Percentiles rank a stretch among this genome's conserved stretches.
These are phyloP conservation scores for Pichia scutulata DNA, from an alignment of 805 yeast species.

Conservation along the genomic window DNA sequence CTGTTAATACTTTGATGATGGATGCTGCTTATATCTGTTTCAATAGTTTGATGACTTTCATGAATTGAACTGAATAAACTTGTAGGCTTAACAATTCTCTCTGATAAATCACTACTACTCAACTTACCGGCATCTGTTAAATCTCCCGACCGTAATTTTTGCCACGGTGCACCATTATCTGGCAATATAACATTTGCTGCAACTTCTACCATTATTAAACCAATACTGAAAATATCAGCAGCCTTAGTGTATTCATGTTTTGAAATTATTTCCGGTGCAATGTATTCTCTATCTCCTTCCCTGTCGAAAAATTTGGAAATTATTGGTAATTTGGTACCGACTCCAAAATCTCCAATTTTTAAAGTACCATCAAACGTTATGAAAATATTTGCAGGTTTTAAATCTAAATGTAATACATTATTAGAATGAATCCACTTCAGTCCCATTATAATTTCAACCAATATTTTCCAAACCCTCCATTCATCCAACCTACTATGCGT, in stretches of 20 bases:
- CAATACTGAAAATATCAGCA: slow-evolving; percentile 93
- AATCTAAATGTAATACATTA: slow-evolving; percentile 74
- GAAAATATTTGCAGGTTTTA: slow-evolving; percentile 92
- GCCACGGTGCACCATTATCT: slow-evolving; percentile 96
- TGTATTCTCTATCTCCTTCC: slow-evolving; percentile 96
- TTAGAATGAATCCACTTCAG: slow-evolving; percentile 72
- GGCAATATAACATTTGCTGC: slow-evolving; percentile 95
- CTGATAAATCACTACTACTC: slow-evolving; percentile 58
- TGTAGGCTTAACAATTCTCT: slow-evolving; percentile 4
- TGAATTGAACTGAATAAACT: slow-evolving; percentile 13
- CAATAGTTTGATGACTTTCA: slow-evolving; percentile 12
- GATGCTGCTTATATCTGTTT: background rate
- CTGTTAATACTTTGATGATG: background rate
- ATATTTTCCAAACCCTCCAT: slow-evolving; percentile 95
- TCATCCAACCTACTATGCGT: slow-evolving; percentile 78
- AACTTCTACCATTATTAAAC: slow-evolving; percentile 85
- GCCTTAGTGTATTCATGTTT: slow-evolving; percentile 78
- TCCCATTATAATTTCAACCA: slow-evolving; percentile 77
- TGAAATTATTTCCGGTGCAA: slow-evolving; percentile 91
- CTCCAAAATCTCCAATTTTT: slow-evolving; percentile 95
- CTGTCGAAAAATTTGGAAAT: slow-evolving; percentile 62
- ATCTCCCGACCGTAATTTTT: slow-evolving; percentile 90
- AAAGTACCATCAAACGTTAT: slow-evolving; percentile 91
- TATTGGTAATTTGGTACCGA: slow-evolving; percentile 78
- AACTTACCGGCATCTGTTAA: slow-evolving; percentile 88